Evolutionary conservation across 139 green algal genomes (phyloP).

Genomic region (Coelastrella sp.): DNA sequence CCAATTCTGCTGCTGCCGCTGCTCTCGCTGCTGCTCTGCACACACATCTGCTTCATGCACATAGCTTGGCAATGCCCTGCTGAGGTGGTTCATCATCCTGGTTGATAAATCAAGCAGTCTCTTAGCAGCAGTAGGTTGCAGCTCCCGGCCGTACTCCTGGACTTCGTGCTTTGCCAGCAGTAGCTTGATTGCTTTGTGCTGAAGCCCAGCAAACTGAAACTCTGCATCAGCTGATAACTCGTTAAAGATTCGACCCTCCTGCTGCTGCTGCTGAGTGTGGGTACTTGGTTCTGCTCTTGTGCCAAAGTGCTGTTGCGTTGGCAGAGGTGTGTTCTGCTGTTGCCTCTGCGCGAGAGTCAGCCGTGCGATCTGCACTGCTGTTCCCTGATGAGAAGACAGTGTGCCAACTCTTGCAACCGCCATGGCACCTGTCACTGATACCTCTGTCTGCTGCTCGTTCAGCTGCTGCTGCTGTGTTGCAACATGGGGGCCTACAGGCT

Average conservation of each 20-base stretch:
- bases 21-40: not conserved
- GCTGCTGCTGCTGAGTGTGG: not conserved
- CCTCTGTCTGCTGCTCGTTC: not conserved
- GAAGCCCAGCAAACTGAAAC: not conserved
- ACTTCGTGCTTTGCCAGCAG: not conserved
- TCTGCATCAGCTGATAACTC: not conserved
- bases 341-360: too few relatives aligned
- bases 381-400: too few relatives aligned
- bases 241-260: too few relatives aligned
- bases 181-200: conserved; percentile 1
- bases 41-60: not conserved
- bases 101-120: not conserved
- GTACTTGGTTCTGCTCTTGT: too few relatives aligned
- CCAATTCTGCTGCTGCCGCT: not conserved
- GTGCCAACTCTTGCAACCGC: not conserved
- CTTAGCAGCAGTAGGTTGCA: not conserved
- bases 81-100: not conserved
- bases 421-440: not conserved
- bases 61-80: not conserved
- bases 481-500: too few relatives aligned
- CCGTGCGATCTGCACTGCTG: too few relatives aligned
- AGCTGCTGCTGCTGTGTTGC: conserved; percentile 10
- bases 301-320: too few relatives aligned
- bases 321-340: too few relatives aligned
- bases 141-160: not conserved